These are phyloP conservation scores for Phytophthora brassicae DNA, from an alignment of 352 stramenopile genomes.

Conservation along the genomic window DNA sequence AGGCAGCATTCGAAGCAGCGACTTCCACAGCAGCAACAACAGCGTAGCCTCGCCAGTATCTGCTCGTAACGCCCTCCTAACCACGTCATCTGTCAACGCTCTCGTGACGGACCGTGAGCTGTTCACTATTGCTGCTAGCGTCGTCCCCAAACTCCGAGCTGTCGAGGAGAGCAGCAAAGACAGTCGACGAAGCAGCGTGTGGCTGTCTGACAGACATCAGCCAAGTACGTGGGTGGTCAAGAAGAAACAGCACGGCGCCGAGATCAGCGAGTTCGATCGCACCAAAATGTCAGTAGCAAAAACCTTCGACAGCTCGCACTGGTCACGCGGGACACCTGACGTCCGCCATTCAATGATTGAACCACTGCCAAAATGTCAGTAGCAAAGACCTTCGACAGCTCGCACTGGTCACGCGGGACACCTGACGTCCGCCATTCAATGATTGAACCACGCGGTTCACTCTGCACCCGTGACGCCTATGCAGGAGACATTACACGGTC, in stretches of 20 bases:
- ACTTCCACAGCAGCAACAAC: slow-evolving; percentile 39
- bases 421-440: slow-evolving; percentile 29
- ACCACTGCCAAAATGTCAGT: slow-evolving; percentile 22
- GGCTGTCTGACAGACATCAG: slow-evolving; percentile 14
- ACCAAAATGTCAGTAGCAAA: slow-evolving; percentile 18
- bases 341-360: slow-evolving; percentile 35
- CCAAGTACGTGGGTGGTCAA: slow-evolving; percentile 38
- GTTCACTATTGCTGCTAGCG: slow-evolving; percentile 31
- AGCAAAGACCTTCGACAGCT: slow-evolving; percentile 3
- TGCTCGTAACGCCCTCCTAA: slow-evolving; percentile 30
- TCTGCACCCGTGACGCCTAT: slow-evolving; percentile 21
- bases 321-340: slow-evolving; percentile 16
- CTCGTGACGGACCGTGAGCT: slow-evolving; percentile 39
- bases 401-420: slow-evolving; percentile 18
- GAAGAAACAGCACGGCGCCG: slow-evolving; percentile 44
- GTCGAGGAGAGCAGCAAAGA: slow-evolving; percentile 29
- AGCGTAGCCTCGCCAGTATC: slow-evolving; percentile 30
- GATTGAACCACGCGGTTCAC: slow-evolving; percentile 27
- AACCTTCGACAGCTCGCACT: slow-evolving; percentile 12
- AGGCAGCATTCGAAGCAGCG: slow-evolving; percentile 36
- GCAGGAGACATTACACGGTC: slow-evolving; percentile 21
- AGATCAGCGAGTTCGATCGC: slow-evolving; percentile 60
- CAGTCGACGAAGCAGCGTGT: slow-evolving; percentile 15
- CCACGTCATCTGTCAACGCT: slow-evolving; percentile 33
- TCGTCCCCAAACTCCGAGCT: slow-evolving; percentile 44